Conservation (phyloP, 2,329 filamentous ascomycete genomes). For the Fusarium musae region DNA sequence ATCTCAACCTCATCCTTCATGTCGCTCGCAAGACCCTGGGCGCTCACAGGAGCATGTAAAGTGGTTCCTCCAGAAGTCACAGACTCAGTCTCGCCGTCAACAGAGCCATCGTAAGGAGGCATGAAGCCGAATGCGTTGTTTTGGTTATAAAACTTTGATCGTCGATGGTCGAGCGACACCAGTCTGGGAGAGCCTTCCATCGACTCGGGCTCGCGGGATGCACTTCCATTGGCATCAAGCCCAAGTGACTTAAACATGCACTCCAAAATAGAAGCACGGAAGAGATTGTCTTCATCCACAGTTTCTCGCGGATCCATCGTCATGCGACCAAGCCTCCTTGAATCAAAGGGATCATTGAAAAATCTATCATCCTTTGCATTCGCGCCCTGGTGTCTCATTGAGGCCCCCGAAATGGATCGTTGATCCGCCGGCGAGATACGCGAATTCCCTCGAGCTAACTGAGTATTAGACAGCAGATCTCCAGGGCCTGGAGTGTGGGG, state of each 20-base stretch:
- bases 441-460: conserved; percentile 71
- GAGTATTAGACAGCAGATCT: conserved; percentile 83
- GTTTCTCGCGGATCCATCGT: conserved; percentile 79
- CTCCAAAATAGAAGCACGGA: conserved; percentile 89
- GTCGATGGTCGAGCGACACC: conserved; percentile 82
- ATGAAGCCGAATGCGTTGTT: conserved; percentile 92
- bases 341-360: conserved; percentile 69
- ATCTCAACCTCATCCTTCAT: conserved; percentile 95
- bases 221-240: conserved; percentile 74
- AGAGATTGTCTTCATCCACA: conserved; percentile 87
- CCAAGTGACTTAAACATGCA: conserved; percentile 97
- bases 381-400: conserved; percentile 50
- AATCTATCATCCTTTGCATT: conserved; percentile 62
- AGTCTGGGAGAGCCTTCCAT: conserved; percentile 87
- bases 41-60: conserved; percentile 69
- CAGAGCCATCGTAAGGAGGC: conserved; percentile 78
- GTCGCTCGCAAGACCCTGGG: conserved; percentile 76
- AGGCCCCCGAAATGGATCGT: conserved; percentile 19
- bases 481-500: conserved; percentile 72
- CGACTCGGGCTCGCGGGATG: conserved; percentile 75
- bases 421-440: conserved; percentile 49
- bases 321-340: conserved; percentile 60
- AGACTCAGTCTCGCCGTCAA: conserved; percentile 88
- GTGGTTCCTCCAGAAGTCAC: conserved; percentile 77
- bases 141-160: conserved; percentile 76